phyloP scores from a whole-genome alignment of 2,329 filamentous ascomycete species.

The Alternaria sp. region DNA sequence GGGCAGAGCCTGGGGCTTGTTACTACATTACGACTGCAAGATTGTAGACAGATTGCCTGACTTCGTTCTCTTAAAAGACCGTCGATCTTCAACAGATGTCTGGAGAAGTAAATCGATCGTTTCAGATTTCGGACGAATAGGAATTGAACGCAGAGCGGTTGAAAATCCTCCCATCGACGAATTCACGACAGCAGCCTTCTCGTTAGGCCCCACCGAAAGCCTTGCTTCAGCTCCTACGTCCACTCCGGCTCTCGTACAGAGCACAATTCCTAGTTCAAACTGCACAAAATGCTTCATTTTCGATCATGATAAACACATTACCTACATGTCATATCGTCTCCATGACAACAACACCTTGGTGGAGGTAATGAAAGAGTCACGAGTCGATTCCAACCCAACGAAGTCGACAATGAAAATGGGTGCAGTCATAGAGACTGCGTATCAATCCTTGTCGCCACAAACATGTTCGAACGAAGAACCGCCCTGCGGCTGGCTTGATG shows the following conservation, averaged over 20 bases:
- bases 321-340: background rate
- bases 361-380: background rate
- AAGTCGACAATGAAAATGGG: too few relatives aligned
- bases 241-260: too few relatives aligned
- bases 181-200: background rate
- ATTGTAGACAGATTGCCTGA: background rate
- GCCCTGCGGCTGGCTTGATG: background rate
- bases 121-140: background rate
- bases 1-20: background rate
- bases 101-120: accelerated
- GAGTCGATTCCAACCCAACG: too few relatives aligned
- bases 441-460: background rate
- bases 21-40: background rate
- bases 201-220: too few relatives aligned
- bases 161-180: background rate
- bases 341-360: background rate
- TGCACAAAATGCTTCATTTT: background rate
- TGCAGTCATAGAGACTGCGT: background rate
- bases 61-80: background rate
- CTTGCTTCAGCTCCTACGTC: too few relatives aligned
- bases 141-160: background rate
- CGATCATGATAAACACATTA: accelerated
- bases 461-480: background rate
- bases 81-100: background rate
- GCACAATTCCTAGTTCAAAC: too few relatives aligned